A percentile compares a stretch with the other conserved stretches of the same genome.
These are phyloP conservation scores for Bruguiera parviflora DNA, from an alignment of 345 rosid species.

Conservation along the genomic window DNA sequence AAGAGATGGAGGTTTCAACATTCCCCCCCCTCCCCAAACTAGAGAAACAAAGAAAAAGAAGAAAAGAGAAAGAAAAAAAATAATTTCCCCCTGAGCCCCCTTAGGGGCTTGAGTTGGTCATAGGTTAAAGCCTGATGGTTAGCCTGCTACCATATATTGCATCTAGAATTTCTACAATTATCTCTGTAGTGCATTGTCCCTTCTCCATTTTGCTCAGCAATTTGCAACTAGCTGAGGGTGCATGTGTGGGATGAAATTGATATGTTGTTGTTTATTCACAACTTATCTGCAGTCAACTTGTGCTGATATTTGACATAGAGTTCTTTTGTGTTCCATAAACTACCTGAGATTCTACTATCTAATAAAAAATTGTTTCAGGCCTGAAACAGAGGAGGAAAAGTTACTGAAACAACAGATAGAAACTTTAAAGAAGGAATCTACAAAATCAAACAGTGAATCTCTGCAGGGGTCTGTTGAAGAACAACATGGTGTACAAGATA, in stretches of 20 bases:
- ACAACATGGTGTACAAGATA: conserved; percentile 33
- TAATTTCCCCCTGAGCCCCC: too few relatives aligned
- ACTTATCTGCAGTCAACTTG: neutral
- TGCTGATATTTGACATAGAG: neutral
- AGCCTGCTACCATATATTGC: too few relatives aligned
- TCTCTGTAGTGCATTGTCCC: too few relatives aligned
- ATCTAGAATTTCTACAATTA: too few relatives aligned
- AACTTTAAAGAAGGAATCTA: conserved; percentile 39
- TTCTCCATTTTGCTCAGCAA: too few relatives aligned
- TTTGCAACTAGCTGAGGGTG: too few relatives aligned
- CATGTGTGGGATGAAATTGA: neutral
- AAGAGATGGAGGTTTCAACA: too few relatives aligned
- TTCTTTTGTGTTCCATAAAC: neutral
- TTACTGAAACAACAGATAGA: conserved; percentile 63
- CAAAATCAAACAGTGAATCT: conserved; percentile 35
- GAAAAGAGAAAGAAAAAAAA: too few relatives aligned
- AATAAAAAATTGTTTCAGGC: conserved; percentile 49
- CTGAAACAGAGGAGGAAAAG: conserved; percentile 79
- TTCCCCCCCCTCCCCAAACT: too few relatives aligned
- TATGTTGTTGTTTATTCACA: neutral
- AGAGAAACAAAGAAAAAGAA: too few relatives aligned
- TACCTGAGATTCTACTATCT: neutral
- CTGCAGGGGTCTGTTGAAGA: conserved; percentile 35
- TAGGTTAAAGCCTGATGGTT: too few relatives aligned
- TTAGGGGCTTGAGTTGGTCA: too few relatives aligned